Percentiles rank a stretch among this genome's conserved stretches.
Conservation (phyloP, 2,329 filamentous ascomycete species). For the Clarireedia paspali region DNA sequence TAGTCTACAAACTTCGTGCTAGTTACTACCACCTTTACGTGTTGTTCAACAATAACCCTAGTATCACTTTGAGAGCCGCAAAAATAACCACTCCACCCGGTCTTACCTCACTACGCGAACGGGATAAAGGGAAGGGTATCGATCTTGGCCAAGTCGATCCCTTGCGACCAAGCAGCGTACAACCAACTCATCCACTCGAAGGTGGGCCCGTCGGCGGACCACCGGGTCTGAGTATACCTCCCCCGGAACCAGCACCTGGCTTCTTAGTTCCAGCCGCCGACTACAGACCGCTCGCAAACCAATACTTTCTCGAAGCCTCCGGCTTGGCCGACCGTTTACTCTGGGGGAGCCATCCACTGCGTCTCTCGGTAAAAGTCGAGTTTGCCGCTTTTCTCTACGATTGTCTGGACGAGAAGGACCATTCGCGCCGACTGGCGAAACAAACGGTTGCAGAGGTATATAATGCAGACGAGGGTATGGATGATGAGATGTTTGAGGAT, state of each 20-base stretch:
- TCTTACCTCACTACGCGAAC: conserved; percentile 24
- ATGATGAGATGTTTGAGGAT: conserved; percentile 91
- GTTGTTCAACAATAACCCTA: conserved; percentile 86
- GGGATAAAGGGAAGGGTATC: conserved; percentile 26
- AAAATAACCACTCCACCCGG: conserved; percentile 34
- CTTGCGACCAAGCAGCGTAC: conserved; percentile 26
- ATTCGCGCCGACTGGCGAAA: conserved; percentile 68
- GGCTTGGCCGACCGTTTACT: conserved; percentile 67
- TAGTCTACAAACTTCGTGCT: conserved; percentile 84
- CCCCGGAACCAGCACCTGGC: conserved; percentile 45
- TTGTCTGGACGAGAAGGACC: conserved; percentile 74
- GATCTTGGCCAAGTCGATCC: conserved; percentile 17
- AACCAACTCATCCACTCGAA: conserved; percentile 29
- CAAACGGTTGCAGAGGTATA: conserved; percentile 86
- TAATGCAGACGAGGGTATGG: conserved; percentile 83
- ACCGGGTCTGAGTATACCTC: conserved; percentile 32
- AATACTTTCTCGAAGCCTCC: conserved; percentile 73
- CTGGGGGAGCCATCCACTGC: conserved; percentile 81
- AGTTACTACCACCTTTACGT: conserved; percentile 97
- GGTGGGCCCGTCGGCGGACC: conserved; percentile 38
- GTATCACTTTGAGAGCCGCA: conserved; percentile 38
- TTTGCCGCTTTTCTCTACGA: conserved; percentile 92
- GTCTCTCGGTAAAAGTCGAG: conserved; percentile 84
- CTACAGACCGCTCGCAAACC: conserved; percentile 74
- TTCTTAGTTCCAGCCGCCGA: conserved; percentile 75